Conservation (phyloP, 2,329 filamentous ascomycete species). For the Colletotrichum salicis region DNA sequence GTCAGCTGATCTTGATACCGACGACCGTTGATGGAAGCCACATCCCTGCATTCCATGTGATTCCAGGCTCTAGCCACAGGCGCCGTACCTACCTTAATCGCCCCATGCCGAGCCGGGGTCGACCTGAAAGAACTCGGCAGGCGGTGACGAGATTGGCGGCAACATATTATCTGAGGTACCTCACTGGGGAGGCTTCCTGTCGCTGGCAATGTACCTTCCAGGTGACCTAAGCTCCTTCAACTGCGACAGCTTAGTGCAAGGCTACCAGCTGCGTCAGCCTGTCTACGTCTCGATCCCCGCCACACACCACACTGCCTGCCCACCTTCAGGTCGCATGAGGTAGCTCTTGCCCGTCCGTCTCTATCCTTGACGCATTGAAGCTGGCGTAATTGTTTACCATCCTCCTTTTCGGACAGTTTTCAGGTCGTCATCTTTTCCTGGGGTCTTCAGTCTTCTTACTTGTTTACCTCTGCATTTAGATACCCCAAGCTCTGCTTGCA, state of each 20-base stretch:
- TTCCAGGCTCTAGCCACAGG: constrained; percentile 2
- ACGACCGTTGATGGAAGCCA: not conserved
- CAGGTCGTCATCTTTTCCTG: not conserved
- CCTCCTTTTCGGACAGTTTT: constrained; percentile 5
- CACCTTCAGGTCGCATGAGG: constrained; percentile 19
- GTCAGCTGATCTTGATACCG: not conserved
- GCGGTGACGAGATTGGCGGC: not conserved
- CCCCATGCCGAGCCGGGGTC: constrained; percentile 9
- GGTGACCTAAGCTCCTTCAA: not conserved
- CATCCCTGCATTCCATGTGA: constrained; percentile 33
- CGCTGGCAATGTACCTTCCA: not conserved
- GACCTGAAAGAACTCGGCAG: not conserved
- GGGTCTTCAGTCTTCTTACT: not conserved
- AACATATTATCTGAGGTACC: not conserved
- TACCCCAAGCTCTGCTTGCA: constrained; percentile 9
- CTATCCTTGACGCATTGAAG: constrained; percentile 25
- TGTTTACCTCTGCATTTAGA: constrained; percentile 14
- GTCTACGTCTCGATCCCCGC: constrained; percentile 25
- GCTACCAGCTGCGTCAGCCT: constrained; percentile 34
- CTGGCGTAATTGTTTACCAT: constrained; percentile 23
- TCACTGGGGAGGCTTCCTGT: not conserved
- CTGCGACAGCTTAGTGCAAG: constrained; percentile 3
- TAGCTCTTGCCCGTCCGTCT: constrained; percentile 6
- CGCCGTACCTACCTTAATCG: not conserved
- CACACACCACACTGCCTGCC: constrained; percentile 17